Percentiles rank a stretch among this genome's conserved stretches.
Evolutionary conservation across 345 rosid species (phyloP).

Genomic region (Boechera stricta): DNA sequence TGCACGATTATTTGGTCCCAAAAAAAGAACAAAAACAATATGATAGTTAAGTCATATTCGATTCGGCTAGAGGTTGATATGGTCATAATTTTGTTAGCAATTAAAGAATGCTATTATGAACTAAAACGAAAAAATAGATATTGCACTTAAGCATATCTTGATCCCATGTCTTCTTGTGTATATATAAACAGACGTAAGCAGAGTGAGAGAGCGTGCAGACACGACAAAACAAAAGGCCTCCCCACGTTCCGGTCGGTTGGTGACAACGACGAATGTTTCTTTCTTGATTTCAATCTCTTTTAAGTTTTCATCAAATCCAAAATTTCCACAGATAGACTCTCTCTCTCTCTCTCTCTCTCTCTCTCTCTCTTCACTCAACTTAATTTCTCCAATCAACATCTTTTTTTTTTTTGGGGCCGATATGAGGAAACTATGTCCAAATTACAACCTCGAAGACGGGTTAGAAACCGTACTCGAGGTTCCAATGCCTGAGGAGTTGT

Average conservation of each 20-base stretch:
- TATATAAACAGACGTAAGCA: constrained; percentile 31
- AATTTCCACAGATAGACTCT: constrained; percentile 36
- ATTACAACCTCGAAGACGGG: constrained; percentile 79
- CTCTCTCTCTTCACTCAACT: constrained; percentile 38
- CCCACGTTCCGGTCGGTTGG: constrained; percentile 90
- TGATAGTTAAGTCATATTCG: background rate
- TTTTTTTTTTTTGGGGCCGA: background rate
- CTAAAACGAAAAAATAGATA: constrained; percentile 14
- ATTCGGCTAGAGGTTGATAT: constrained; percentile 22
- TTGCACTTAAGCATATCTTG: constrained; percentile 35
- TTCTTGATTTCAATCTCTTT: constrained; percentile 36
- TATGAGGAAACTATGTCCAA: constrained; percentile 97
- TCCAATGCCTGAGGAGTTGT: constrained; percentile 94
- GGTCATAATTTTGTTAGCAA: constrained; percentile 23
- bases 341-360: constrained; percentile 35
- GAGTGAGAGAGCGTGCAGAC: constrained; percentile 72
- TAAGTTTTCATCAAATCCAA: constrained; percentile 28
- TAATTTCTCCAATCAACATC: background rate
- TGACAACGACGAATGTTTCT: constrained; percentile 39
- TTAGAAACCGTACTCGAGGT: constrained; percentile 98
- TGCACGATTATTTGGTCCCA: background rate
- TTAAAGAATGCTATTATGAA: constrained; percentile 3
- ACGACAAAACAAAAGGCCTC: constrained; percentile 65
- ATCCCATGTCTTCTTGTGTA: constrained; percentile 33
- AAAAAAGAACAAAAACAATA: background rate